Conservation (phyloP, 2,329 filamentous ascomycete genomes). For the Cladobotryum mycophilum region DNA sequence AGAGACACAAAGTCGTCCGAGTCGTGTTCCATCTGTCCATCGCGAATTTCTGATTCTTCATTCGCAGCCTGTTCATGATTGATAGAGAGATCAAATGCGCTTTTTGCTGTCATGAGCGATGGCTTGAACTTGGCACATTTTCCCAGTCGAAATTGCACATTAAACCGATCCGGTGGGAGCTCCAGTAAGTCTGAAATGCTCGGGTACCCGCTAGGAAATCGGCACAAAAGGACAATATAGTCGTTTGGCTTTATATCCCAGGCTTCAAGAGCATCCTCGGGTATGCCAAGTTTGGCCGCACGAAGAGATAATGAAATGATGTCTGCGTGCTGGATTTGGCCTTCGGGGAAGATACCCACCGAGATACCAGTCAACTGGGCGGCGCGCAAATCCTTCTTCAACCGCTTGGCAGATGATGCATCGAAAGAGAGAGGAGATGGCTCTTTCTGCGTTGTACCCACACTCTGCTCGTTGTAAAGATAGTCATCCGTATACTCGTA, state of each 20-base stretch:
- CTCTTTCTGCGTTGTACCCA: not conserved
- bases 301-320: slow-evolving; percentile 63
- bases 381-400: slow-evolving; percentile 35
- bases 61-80: not conserved
- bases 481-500: not conserved
- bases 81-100: slow-evolving; percentile 37
- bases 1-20: slow-evolving; percentile 33
- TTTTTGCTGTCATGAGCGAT: slow-evolving; percentile 44
- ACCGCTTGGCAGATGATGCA: not conserved
- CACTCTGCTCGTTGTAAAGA: not conserved
- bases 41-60: not conserved
- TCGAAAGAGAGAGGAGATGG: not conserved
- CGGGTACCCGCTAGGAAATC: slow-evolving; percentile 57
- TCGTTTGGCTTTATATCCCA: slow-evolving; percentile 64
- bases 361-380: slow-evolving; percentile 63
- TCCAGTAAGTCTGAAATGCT: slow-evolving; percentile 48
- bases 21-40: not conserved
- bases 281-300: slow-evolving; percentile 63
- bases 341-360: slow-evolving; percentile 54
- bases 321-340: slow-evolving; percentile 33
- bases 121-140: slow-evolving; percentile 70
- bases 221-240: slow-evolving; percentile 68
- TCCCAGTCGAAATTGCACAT: slow-evolving; percentile 56
- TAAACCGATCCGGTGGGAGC: slow-evolving; percentile 30
- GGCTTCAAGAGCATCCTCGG: slow-evolving; percentile 66